Base-by-base conservation (phyloP, 139 green algal species). In the Pedinophyceae sp. region DNA sequence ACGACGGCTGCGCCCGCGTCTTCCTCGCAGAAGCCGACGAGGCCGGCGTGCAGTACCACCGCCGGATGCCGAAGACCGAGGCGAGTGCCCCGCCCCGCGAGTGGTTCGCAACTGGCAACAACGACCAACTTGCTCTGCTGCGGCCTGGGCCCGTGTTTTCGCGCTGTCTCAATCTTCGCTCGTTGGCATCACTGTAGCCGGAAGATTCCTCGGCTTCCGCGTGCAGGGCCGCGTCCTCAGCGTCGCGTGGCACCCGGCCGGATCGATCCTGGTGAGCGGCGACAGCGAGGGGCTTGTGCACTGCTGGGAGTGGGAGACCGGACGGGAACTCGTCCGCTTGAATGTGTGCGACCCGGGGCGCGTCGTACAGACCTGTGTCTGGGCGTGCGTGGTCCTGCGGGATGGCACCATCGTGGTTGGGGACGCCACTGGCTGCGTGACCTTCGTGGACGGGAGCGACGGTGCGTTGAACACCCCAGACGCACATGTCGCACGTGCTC, bases 381-480 rank as follows among this genome's bases (percentile, higher is more conserved):
- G 87, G 87, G 57, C 71, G 4, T 41, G 94, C 43, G 28, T 75
- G 24, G 73, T 83, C 23, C 75, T 96, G 41, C 61, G 68, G 1
- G 81, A 92, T 41, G 82, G 81, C 58, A 85, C 72, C 2, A 58
- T 95, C n/a, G 87, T 89, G 28, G 79, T 38, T 22, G 88, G 81
- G 6, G 87, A 93, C 67, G 74, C 61, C 29, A 60, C 63, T 13
- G 88, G 88, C 40, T 61, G 61, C 3, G 76, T 88, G 46, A 69
- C 79, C 57, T 81, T 95, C 43, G 95, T 80, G 80, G 88, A 97
- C 27, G 68, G 58, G n/a, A n/a, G n/a, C n/a, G n/a, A n/a, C n/a
- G n/a, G n/a, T n/a, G n/a, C n/a, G n/a, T n/a, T n/a, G n/a, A n/a
- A n/a, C n/a, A n/a, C n/a, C n/a, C n/a, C n/a, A n/a, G n/a, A n/a